Evolutionary conservation across 495 filamentous ascomycete genomes (phyloP).

Genomic region (Aspergillus conjunctus): DNA sequence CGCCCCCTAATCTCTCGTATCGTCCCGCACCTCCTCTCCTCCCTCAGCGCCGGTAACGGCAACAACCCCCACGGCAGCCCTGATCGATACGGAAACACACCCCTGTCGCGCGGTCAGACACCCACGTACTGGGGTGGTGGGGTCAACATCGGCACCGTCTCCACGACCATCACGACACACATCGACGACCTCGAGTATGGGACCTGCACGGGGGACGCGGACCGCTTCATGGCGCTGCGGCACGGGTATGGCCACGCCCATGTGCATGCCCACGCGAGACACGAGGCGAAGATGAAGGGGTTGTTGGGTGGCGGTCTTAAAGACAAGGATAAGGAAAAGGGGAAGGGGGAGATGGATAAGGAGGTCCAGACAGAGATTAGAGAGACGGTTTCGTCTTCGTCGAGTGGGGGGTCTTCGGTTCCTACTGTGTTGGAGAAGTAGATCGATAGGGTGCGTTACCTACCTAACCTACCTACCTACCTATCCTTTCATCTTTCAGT

Average conservation of each 20-base stretch:
- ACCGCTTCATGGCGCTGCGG: conserved; percentile 30
- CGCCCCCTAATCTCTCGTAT: conserved; percentile 70
- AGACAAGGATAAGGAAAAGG: conserved; percentile 16
- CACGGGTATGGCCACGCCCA: conserved; percentile 19
- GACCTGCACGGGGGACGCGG: conserved; percentile 26
- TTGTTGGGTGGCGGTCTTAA: background rate
- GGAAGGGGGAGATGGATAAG: background rate
- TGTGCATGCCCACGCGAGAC: background rate
- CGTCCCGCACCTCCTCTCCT: conserved; percentile 37
- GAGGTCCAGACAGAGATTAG: background rate
- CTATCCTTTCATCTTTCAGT: background rate
- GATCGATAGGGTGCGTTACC: background rate
- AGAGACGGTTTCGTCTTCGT: background rate
- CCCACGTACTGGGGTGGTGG: conserved; percentile 36
- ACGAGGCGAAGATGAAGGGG: background rate
- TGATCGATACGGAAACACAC: conserved; percentile 18
- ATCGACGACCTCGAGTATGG: conserved; percentile 41
- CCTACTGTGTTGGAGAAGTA: conserved; percentile 1
- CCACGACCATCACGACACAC: conserved; percentile 33
- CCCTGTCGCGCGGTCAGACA: conserved; percentile 22
- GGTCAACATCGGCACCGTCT: conserved; percentile 26
- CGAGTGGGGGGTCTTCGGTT: conserved; percentile 5
- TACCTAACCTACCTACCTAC: background rate
- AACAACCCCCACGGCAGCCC: conserved; percentile 6
- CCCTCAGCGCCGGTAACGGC: conserved; percentile 31